These are phyloP conservation scores for Gossypium laxum DNA, from an alignment of 441 rosid species.

Conservation along the genomic window DNA sequence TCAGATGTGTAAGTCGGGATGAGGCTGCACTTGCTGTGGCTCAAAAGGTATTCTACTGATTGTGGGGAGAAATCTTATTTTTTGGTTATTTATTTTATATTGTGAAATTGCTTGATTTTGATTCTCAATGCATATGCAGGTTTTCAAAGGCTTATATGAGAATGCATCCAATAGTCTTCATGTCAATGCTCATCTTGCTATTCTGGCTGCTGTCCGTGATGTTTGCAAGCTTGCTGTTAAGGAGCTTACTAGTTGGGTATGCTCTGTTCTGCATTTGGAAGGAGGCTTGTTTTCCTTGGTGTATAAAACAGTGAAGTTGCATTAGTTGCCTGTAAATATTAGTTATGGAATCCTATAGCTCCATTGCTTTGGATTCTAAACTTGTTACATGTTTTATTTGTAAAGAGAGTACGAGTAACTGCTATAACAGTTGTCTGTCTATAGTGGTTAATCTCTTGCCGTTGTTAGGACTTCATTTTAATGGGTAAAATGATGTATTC, in stretches of 20 bases:
- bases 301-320: background rate
- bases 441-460: background rate
- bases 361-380: background rate
- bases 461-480: background rate
- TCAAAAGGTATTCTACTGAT: conserved; percentile 47
- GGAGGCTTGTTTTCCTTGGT: background rate
- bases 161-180: conserved; percentile 66
- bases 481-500: background rate
- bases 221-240: conserved; percentile 89
- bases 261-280: conserved; percentile 15
- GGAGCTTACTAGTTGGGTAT: conserved; percentile 97
- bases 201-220: conserved; percentile 87
- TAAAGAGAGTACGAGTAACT: background rate
- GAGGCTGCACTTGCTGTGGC: conserved; percentile 97
- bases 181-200: conserved; percentile 68
- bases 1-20: conserved; percentile 85
- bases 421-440: background rate
- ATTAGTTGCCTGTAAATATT: background rate
- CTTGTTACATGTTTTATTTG: background rate
- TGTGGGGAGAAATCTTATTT: background rate
- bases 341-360: background rate
- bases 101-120: background rate
- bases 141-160: conserved; percentile 84
- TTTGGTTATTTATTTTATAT: background rate
- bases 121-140: conserved; percentile 30